phyloP scores from a whole-genome alignment of 371 early-diverging fungal genomes.

The Nematocida major region DNA sequence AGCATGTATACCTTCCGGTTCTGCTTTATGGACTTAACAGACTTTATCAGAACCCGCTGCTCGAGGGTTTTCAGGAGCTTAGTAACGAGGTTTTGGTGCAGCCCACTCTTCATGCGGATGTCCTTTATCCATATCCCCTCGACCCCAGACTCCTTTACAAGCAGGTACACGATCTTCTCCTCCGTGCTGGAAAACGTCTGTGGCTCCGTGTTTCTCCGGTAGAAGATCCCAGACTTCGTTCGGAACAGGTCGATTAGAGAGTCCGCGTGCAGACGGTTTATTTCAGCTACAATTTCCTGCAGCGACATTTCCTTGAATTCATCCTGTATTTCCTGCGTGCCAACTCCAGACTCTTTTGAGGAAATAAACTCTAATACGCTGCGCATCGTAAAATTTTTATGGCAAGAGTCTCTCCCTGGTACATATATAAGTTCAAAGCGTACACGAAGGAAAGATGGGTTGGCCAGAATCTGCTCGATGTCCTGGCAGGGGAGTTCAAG shows the following conservation, averaged over 20 bases:
- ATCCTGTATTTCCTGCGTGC: slow-evolving; percentile 53
- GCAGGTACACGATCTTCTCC: slow-evolving; percentile 56
- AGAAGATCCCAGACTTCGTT: slow-evolving; percentile 46
- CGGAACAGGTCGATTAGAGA: slow-evolving; percentile 57
- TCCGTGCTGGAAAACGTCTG: slow-evolving; percentile 43
- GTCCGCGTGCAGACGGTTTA: slow-evolving; percentile 50
- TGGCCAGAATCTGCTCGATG: slow-evolving; percentile 56
- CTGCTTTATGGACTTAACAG: slow-evolving; percentile 79
- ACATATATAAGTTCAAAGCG: slow-evolving; percentile 59
- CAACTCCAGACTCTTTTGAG: slow-evolving; percentile 55
- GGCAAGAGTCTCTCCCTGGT: slow-evolving; percentile 12
- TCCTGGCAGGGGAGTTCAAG: slow-evolving; percentile 60
- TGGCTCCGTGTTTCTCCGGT: slow-evolving; percentile 34
- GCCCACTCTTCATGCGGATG: slow-evolving; percentile 73
- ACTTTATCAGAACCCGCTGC: slow-evolving; percentile 74
- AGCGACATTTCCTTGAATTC: slow-evolving; percentile 54
- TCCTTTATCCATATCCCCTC: slow-evolving; percentile 77
- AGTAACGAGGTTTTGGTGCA: slow-evolving; percentile 74
- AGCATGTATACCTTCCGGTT: slow-evolving; percentile 83
- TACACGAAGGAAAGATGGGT: slow-evolving; percentile 65
- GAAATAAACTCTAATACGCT: slow-evolving; percentile 57
- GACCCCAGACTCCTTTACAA: slow-evolving; percentile 51
- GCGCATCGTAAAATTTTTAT: slow-evolving; percentile 68
- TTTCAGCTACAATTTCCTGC: slow-evolving; percentile 47
- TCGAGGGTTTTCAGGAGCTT: slow-evolving; percentile 76